These are phyloP conservation scores for Coemansia sp. DNA, from an alignment of 192 early-diverging fungal species.

Conservation along the genomic window DNA sequence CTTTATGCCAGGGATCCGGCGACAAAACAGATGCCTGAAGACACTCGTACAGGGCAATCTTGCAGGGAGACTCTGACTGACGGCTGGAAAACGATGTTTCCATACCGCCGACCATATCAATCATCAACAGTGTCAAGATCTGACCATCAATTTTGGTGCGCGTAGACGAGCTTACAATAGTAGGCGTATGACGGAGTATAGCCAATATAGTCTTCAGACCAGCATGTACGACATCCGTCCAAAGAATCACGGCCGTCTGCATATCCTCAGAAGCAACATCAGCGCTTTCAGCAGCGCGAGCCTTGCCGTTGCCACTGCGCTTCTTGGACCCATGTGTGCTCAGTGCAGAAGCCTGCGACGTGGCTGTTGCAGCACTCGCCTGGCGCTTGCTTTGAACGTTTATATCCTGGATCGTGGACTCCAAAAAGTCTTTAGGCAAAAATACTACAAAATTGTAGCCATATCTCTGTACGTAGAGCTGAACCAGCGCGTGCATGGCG, in stretches of 20 bases:
- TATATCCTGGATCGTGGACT: conserved; percentile 18
- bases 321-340: conserved; percentile 23
- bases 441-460: conserved; percentile 42
- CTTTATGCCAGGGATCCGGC: conserved; percentile 49
- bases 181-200: conserved; percentile 32
- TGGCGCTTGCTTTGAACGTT: conserved; percentile 21
- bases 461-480: conserved; percentile 38
- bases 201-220: conserved; percentile 22
- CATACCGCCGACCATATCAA: conserved; percentile 29
- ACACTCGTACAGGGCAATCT: conserved; percentile 25
- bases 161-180: conserved; percentile 18
- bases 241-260: conserved; percentile 17
- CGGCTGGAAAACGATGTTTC: conserved; percentile 28
- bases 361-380: neutral
- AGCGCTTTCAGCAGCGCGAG: conserved; percentile 9
- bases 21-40: conserved; percentile 46
- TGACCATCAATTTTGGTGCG: conserved; percentile 41
- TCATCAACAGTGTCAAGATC: conserved; percentile 35
- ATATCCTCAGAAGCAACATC: conserved; percentile 7
- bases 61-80: conserved; percentile 24
- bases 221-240: conserved; percentile 30
- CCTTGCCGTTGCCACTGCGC: conserved; percentile 26
- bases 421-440: conserved; percentile 40
- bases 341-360: conserved; percentile 4
- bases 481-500: conserved; percentile 35